phyloP scores from a whole-genome alignment of 2,329 filamentous ascomycete species.

The Rutstroemia sp. region DNA sequence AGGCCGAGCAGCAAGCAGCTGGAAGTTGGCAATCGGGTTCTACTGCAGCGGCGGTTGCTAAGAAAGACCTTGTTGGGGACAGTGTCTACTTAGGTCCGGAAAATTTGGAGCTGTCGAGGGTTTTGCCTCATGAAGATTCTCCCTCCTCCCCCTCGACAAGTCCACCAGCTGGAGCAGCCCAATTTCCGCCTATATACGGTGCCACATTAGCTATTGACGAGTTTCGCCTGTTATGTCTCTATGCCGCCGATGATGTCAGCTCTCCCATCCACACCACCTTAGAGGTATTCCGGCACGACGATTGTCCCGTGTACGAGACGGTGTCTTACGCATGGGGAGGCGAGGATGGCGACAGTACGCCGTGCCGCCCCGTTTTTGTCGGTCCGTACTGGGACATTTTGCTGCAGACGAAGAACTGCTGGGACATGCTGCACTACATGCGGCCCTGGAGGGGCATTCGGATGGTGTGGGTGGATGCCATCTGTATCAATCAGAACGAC shows the following conservation, averaged over 20 bases:
- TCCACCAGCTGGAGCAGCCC: background rate
- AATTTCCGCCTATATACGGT: background rate
- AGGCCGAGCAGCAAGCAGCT: background rate
- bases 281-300: background rate
- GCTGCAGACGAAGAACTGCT: background rate
- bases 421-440: background rate
- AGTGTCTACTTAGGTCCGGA: background rate
- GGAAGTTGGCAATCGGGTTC: background rate
- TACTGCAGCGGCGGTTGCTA: background rate
- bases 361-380: background rate
- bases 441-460: background rate
- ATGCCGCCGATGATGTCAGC: background rate
- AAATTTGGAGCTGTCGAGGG: background rate
- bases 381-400: background rate
- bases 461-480: background rate
- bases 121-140: background rate
- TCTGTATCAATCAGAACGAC: background rate
- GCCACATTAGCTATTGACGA: background rate
- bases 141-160: background rate
- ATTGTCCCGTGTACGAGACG: background rate
- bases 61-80: background rate
- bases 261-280: background rate
- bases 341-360: background rate
- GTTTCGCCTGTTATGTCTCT: background rate
- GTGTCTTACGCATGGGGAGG: background rate